Base-by-base conservation (phyloP, 345 rosid species). In the Bruguiera sexangula region DNA sequence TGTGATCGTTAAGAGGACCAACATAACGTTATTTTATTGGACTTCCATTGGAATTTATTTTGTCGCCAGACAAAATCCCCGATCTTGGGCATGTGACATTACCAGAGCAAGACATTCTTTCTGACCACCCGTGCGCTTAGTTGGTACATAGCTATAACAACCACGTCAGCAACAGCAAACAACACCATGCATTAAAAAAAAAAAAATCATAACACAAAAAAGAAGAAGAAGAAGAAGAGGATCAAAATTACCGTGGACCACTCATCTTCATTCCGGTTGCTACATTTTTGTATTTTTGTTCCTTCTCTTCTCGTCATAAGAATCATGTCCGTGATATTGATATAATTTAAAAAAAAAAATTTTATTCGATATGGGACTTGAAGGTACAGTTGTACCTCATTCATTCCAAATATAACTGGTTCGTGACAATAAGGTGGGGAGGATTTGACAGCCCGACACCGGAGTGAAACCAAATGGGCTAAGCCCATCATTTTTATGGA, bases 21-120 rank as follows among this genome's bases (percentile, higher is more conserved):
- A 64, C 64, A 4, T 62, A 61, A 58, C 50, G 6, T 29, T 34
- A 30, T 63, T 7, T 6, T 6, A 51, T 51, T 59, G 30, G 21
- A 46, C 27, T 30, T 63, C 54, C 54, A 20, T 22, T 46, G 61
- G 36, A 71, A 71, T 43, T 43, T 65, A 21, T 62, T n/a, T 67
- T 53, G 58, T 61, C 77, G n/a, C n/a, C 16, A 56, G 46, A 24
- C 22, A 6, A 71, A 72, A 58, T 66, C 27, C 76, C 66, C 60
- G 36, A 52, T 67, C 62, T 46, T 58, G 65, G 51, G 66, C 8
- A 34, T 1, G 2, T 39, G 60, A 31, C 4, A 58, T 50, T 48
- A 57, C 50, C 31, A 29, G 43, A 30, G 50, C 50, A 72, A 64
- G 69, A 66, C 70, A 73, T 73, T 73, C 76, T 70, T 32, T 46